Conservation (phyloP, 139 green algal species). For the Nannochloris sp. region DNA sequence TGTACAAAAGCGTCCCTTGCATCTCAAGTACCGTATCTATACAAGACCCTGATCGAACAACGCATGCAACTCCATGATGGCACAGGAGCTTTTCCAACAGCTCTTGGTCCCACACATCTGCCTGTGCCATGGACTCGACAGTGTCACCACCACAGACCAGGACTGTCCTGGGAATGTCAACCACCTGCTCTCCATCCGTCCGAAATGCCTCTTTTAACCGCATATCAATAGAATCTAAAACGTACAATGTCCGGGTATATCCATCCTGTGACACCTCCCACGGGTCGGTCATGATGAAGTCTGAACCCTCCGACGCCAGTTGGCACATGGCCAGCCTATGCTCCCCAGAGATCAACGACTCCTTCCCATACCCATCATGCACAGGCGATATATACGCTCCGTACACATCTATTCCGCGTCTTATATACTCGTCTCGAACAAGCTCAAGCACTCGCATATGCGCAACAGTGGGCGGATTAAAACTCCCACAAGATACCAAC, state of each 20-base stretch:
- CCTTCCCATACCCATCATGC: slow-evolving; percentile 68
- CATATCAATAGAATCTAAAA: slow-evolving; percentile 42
- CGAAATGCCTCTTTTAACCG: slow-evolving; percentile 11
- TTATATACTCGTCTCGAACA: slow-evolving; percentile 30
- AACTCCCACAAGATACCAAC: slow-evolving; percentile 73
- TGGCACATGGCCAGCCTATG: slow-evolving; percentile 66
- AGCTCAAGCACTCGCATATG: slow-evolving; percentile 82
- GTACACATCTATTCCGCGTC: slow-evolving; percentile 49
- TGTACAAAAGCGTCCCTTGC: slow-evolving; percentile 18
- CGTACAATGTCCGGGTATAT: slow-evolving; percentile 57
- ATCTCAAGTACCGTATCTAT: slow-evolving; percentile 15
- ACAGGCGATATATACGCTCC: slow-evolving; percentile 76
- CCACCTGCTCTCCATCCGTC: background rate
- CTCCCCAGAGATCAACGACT: slow-evolving; percentile 34
- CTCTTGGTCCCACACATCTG: slow-evolving; percentile 27
- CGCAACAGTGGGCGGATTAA: slow-evolving; percentile 77
- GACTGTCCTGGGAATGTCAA: slow-evolving; percentile 13
- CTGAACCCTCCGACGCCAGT: slow-evolving; percentile 28
- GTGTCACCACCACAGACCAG: slow-evolving; percentile 33
- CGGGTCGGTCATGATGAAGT: slow-evolving; percentile 57
- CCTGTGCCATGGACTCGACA: slow-evolving; percentile 23
- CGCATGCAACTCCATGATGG: slow-evolving; percentile 29
- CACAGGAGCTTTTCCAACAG: slow-evolving; percentile 26
- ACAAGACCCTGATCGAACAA: slow-evolving; percentile 8
- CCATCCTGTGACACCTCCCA: slow-evolving; percentile 62